These are phyloP conservation scores for Aspergillus quadrilineatus DNA, from an alignment of 2,329 filamentous ascomycete genomes.

Conservation along the genomic window DNA sequence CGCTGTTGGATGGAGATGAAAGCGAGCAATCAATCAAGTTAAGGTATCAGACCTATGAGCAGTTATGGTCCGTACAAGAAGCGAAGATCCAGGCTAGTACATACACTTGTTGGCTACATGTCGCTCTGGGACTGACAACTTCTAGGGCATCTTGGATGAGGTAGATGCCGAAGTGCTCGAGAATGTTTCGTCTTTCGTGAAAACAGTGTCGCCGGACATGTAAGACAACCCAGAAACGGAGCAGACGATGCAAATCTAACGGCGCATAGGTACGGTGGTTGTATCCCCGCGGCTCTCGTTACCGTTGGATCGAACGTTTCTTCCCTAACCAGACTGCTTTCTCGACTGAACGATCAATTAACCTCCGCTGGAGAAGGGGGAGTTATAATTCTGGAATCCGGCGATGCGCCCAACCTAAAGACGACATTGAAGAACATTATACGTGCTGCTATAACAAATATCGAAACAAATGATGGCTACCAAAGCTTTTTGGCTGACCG, in stretches of 20 bases:
- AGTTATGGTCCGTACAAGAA: conserved; percentile 42
- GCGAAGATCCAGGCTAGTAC: conserved; percentile 38
- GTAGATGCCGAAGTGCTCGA: conserved; percentile 41
- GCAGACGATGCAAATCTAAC: conserved; percentile 15
- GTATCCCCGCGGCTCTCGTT: conserved; percentile 44
- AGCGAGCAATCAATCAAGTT: conserved; percentile 29
- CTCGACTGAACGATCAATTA: conserved; percentile 38
- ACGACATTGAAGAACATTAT: conserved; percentile 49
- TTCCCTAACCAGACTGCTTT: conserved; percentile 39
- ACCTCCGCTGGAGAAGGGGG: conserved; percentile 32
- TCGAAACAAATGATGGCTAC: conserved; percentile 40
- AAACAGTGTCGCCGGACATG: conserved; percentile 34
- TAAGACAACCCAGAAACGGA: conserved; percentile 24
- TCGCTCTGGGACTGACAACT: conserved; percentile 13
- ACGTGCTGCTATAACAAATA: conserved; percentile 40
- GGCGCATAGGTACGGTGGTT: conserved; percentile 34
- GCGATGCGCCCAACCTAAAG: conserved; percentile 47
- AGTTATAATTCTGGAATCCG: conserved; percentile 45
- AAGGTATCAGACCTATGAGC: conserved; percentile 39
- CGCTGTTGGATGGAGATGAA: conserved; percentile 43
- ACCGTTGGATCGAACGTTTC: conserved; percentile 46
- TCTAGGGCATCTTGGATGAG: conserved; percentile 37
- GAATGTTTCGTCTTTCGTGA: conserved; percentile 40
- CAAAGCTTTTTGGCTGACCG: conserved; percentile 40
- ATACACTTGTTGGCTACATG: background rate